Percentiles rank a stretch among this genome's conserved stretches.
Evolutionary conservation across 495 filamentous ascomycete genomes (phyloP).

Genomic region (Talaromyces ruber): DNA sequence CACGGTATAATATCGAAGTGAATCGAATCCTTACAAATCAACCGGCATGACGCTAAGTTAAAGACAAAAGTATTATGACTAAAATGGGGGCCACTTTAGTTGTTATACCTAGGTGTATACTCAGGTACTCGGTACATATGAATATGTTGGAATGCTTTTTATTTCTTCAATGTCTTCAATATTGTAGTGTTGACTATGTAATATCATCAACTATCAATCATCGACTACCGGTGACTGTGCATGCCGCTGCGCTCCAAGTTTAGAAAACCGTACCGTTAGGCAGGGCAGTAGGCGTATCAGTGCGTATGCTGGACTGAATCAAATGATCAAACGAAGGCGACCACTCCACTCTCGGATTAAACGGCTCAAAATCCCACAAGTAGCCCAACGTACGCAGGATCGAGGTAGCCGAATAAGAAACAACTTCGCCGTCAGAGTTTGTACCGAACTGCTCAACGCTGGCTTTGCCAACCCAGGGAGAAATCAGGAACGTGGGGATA

Average conservation of each 20-base stretch:
- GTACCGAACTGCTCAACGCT: background rate
- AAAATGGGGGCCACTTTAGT: no score
- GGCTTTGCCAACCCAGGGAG: conserved; percentile 28
- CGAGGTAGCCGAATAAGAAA: background rate
- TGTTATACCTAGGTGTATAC: no score
- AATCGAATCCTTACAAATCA: no score
- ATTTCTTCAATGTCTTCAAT: no score
- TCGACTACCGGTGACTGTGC: background rate
- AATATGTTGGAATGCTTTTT: no score
- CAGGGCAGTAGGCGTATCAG: background rate
- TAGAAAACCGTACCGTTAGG: background rate
- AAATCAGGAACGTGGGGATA: conserved; percentile 39
- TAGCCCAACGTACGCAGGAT: background rate
- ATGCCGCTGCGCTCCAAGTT: no score
- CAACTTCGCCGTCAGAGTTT: background rate
- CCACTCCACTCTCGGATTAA: background rate
- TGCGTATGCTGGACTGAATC: background rate
- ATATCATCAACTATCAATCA: background rate
- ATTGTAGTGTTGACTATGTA: no score
- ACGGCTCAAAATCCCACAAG: background rate
- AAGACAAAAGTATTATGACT: no score
- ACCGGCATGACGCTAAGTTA: no score
- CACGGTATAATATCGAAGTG: no score
- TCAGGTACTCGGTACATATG: no score
- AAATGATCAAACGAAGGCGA: background rate